phyloP scores from a whole-genome alignment of 306 rosid genomes.

The Rubus parviflorus region DNA sequence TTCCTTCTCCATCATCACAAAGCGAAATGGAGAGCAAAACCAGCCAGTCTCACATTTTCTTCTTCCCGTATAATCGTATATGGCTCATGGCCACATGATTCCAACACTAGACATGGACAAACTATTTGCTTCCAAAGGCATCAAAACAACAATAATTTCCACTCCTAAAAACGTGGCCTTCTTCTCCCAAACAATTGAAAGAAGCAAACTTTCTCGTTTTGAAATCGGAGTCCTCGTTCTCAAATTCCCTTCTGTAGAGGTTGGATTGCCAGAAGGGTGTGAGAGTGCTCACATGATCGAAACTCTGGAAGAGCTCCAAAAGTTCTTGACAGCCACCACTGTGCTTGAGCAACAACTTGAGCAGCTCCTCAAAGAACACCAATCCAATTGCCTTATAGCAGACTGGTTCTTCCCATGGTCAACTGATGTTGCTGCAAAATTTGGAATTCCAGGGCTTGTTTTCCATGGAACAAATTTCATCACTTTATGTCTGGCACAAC shows the following conservation, averaged over 20 bases:
- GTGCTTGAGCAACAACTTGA: constrained; percentile 12
- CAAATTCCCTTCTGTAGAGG: not conserved
- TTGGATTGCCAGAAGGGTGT: not conserved
- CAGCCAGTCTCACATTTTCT: not conserved
- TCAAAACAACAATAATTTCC: not conserved
- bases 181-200: constrained; percentile 3
- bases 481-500: constrained; percentile 15
- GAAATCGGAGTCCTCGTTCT: not conserved
- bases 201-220: not conserved
- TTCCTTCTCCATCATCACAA: not conserved
- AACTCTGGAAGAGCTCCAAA: not conserved
- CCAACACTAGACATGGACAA: not conserved
- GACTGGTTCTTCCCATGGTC: constrained; percentile 37
- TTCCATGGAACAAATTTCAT: constrained; percentile 35
- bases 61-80: not conserved
- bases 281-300: not conserved
- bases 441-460: constrained; percentile 39
- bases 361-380: constrained; percentile 18
- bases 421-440: constrained; percentile 28
- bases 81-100: not conserved
- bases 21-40: not conserved
- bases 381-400: constrained; percentile 33
- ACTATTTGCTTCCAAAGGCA: not conserved
- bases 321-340: constrained; percentile 8
- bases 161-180: not conserved